Base-by-base conservation (phyloP, 371 early-diverging fungal species). In the Mycotypha africana region DNA sequence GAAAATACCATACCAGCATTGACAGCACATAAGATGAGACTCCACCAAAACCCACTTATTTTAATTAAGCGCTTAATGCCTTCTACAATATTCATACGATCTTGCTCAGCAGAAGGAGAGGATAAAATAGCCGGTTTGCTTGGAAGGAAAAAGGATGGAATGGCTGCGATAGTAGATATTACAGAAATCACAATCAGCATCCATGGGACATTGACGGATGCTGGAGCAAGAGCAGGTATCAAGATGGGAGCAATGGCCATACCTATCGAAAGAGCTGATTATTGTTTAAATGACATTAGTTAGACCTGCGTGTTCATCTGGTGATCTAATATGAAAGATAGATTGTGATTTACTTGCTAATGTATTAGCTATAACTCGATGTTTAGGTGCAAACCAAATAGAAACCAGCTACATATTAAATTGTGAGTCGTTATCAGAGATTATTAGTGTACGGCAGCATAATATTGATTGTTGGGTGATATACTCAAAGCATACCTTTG, bases 1-100 rank as follows among this genome's bases (percentile, higher is more conserved):
- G 64, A 53, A 17, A 51, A 63, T 0, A 44, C 54, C 61, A 72
- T 65, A 1, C 73, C 73, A n/a, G 47, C 38, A 35, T 53, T 58
- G 9, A 52, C 34, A 4, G 58, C 48, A 12, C 58, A 46, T 8
- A 60, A 7, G 7, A 63, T 45, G 21, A 47, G 41, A 4, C 58
- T 35, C 35, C 47, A 54, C 45, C 60, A 58, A 32, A 62, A 68
- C 0, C 44, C 38, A 2, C 21, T 25, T 23, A 50, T 59, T 39
- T 42, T 56, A 1, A 36, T 4, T 10, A 72, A 19, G 2, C 21
- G 16, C 11, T 46, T 39, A 2, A 57, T n/a, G 0, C 62, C 69
- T 32, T 51, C 33, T 37, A 28, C 51, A 4, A 68, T 28, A 0
- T 42, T 23, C 44, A 53, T 55, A 11, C 73, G 56, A 6, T 43